Conservation (phyloP, 2,329 filamentous ascomycete genomes). For the Cercospora janseana region DNA sequence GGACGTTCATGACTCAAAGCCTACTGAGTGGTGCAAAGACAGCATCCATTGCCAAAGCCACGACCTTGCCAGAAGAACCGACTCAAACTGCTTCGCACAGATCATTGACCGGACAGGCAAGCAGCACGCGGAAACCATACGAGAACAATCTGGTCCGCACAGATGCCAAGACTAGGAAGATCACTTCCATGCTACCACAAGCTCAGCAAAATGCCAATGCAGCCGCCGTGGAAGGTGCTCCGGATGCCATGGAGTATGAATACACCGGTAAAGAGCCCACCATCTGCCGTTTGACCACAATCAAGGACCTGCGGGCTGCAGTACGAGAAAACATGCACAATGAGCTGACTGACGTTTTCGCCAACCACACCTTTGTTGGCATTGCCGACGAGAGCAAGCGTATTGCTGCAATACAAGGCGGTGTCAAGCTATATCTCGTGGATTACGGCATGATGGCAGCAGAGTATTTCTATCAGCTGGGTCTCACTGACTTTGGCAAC, state of each 20-base stretch:
- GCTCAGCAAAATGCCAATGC: conserved; percentile 43
- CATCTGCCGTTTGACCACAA: conserved; percentile 72
- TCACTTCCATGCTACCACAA: conserved; percentile 89
- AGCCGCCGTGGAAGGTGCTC: conserved; percentile 31
- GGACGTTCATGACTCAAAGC: conserved; percentile 91
- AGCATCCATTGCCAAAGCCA: conserved; percentile 47
- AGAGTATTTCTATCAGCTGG: conserved; percentile 94
- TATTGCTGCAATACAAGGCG: conserved; percentile 87
- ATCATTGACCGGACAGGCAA: conserved; percentile 34
- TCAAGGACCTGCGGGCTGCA: conserved; percentile 77
- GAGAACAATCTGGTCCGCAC: conserved; percentile 90
- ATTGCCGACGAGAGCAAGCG: conserved; percentile 84
- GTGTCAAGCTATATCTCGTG: conserved; percentile 85
- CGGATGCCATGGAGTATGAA: conserved; percentile 67
- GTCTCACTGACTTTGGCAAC: conserved; percentile 92
- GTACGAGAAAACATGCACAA: conserved; percentile 82
- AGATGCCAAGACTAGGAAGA: conserved; percentile 84
- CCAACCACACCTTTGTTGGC: conserved; percentile 87
- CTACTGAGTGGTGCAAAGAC: conserved; percentile 66
- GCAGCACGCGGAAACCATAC: conserved; percentile 56
- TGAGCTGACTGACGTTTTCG: conserved; percentile 81
- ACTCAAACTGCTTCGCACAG: conserved; percentile 31
- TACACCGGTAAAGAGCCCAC: conserved; percentile 66
- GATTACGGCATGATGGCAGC: conserved; percentile 84
- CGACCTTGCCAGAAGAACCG: conserved; percentile 36